These are phyloP conservation scores for Lycium barbarum DNA, from an alignment of 257 asterid genomes.

Conservation along the genomic window DNA sequence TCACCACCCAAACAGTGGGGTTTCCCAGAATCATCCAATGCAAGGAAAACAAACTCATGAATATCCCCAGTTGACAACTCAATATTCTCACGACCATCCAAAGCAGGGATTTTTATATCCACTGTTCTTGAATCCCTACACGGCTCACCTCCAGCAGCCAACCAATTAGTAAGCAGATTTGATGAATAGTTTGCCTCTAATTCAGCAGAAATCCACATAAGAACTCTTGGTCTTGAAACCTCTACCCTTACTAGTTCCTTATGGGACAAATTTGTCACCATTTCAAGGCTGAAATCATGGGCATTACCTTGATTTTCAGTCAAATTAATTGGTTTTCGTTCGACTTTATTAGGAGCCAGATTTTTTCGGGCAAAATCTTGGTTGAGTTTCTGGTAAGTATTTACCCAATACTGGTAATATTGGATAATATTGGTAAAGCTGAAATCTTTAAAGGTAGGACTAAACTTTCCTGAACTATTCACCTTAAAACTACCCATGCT, in stretches of 20 bases:
- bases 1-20: constrained; percentile 88
- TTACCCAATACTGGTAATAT: background rate
- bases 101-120: constrained; percentile 49
- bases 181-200: constrained; percentile 66
- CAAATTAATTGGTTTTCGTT: constrained; percentile 29
- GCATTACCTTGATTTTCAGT: background rate
- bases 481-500: constrained; percentile 43
- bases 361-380: constrained; percentile 37
- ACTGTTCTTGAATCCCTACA: constrained; percentile 70
- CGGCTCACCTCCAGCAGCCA: constrained; percentile 73
- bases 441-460: constrained; percentile 42
- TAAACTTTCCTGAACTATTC: constrained; percentile 31
- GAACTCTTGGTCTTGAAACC: background rate
- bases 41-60: constrained; percentile 75
- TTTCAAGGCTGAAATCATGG: constrained; percentile 33
- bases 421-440: constrained; percentile 34
- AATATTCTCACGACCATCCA: constrained; percentile 52
- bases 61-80: constrained; percentile 60
- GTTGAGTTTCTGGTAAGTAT: constrained; percentile 37
- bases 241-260: background rate
- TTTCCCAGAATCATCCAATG: constrained; percentile 69
- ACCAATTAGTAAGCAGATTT: constrained; percentile 61
- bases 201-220: constrained; percentile 63
- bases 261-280: constrained; percentile 30
- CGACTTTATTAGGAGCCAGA: constrained; percentile 30